phyloP scores from a whole-genome alignment of 257 asterid genomes.

The Leptodermis oblonga region DNA sequence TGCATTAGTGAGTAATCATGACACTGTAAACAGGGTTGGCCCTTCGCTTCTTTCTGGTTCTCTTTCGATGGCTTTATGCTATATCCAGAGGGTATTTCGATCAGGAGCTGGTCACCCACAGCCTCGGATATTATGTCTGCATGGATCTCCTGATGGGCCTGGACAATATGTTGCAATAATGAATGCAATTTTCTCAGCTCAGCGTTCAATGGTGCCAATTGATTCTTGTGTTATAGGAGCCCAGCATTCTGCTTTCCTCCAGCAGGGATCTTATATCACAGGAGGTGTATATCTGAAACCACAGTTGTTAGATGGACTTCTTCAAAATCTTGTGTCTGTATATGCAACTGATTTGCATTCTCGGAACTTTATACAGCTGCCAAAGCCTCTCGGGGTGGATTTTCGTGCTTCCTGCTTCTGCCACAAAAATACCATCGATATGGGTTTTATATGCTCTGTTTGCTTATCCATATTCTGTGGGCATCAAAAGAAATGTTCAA shows the following conservation, averaged over 20 bases:
- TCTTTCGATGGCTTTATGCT: conserved; percentile 94
- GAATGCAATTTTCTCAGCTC: conserved; percentile 97
- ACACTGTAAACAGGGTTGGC: conserved; percentile 55
- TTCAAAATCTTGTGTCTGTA: conserved; percentile 77
- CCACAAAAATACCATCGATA: conserved; percentile 89
- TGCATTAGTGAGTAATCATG: conserved; percentile 39
- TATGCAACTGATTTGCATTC: conserved; percentile 91
- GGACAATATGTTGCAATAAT: conserved; percentile 96
- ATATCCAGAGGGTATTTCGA: conserved; percentile 89
- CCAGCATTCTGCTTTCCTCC: conserved; percentile 91
- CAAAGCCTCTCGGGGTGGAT: conserved; percentile 93
- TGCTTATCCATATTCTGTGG: conserved; percentile 89
- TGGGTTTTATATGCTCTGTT: conserved; percentile 94
- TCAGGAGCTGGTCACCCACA: conserved; percentile 87
- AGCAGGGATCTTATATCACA: conserved; percentile 95
- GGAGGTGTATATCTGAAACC: conserved; percentile 93
- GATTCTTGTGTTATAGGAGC: conserved; percentile 84
- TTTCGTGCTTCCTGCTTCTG: conserved; percentile 98
- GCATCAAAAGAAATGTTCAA: conserved; percentile 85
- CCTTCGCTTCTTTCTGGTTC: conserved; percentile 85
- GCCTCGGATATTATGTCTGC: conserved; percentile 89
- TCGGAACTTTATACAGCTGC: conserved; percentile 75
- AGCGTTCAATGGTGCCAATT: conserved; percentile 83
- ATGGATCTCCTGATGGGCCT: conserved; percentile 97
- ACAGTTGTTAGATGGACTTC: conserved; percentile 65